Base-by-base conservation (phyloP, 179 eudicot species). In the Sideroxylon spinosum region DNA sequence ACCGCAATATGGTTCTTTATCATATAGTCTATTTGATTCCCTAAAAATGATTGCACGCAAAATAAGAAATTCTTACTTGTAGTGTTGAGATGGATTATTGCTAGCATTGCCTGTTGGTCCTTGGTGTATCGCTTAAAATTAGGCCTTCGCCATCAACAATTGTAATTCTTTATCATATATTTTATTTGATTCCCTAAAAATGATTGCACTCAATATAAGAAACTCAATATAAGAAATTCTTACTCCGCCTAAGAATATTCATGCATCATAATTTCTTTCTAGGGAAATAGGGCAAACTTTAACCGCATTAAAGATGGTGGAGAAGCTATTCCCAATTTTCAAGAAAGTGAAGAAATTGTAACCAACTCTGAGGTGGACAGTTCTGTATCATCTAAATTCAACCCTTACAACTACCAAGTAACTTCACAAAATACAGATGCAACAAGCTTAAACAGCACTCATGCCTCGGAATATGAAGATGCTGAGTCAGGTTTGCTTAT, bases 391-490 rank as follows among this genome's bases (percentile, higher is more conserved):
- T 85, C 87, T 49, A 82, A 74, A 68, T 68, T 82, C 65, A 79
- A 81, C 56, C 78, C 82, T 56, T 79, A 85, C 74, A 73, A 76
- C 75, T 73, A 78, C 65, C 87, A 72, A 79, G 76, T 84, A 73
- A 74, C 79, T 72, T 82, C 90, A 75, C 92, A 81, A 73, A 79
- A 83, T 61, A 85, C 90, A 44, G 93, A 82, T 67, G 85, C 89
- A 63, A 78, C 84, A 78, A 87, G 88, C 82, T 81, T 78, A 17
- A 84, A 78, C 81, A 88, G 97, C 82, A 78, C 88, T 77, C 91
- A 82, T 50, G 88, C 91, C 55, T 91, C 93, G 60, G 91, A 88
- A 64, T 84, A 82, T 79, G 95, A 87, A 79, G 95, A 91, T 87
- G 90, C 85, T 57, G 93, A 92, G 81, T 91, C 95, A 75, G 93